Conservation (phyloP, 1,284 basidiomycete species). For the Gymnopus androsaceus region DNA sequence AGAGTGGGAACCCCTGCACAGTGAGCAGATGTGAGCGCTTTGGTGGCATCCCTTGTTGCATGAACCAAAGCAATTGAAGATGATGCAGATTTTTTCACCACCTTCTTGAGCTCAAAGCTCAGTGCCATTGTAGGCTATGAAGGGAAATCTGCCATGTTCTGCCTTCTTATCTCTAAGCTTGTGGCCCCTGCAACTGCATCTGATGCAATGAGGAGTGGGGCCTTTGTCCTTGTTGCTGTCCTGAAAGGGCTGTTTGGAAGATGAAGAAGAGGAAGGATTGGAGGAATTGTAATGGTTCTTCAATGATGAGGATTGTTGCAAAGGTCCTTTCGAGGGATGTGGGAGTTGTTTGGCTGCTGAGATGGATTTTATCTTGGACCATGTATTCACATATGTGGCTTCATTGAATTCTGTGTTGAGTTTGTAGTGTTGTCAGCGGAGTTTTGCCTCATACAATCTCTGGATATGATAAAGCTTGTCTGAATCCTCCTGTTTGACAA, state of each 20-base stretch:
- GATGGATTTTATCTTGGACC: no score
- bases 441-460: no score
- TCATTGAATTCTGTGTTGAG: no score
- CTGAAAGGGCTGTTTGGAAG: not conserved
- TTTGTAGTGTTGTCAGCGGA: no score
- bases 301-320: no score
- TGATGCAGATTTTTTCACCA: not conserved
- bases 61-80: not conserved
- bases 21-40: not conserved
- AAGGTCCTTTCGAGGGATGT: no score
- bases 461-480: no score
- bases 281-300: no score
- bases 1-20: not conserved
- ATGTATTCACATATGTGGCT: no score
- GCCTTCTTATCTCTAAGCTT: not conserved
- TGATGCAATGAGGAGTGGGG: not conserved
- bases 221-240: not conserved
- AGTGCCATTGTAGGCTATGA: not conserved
- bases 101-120: not conserved
- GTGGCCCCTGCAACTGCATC: not conserved
- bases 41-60: not conserved
- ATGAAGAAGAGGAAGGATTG: not conserved
- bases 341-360: no score
- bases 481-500: no score
- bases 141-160: not conserved